phyloP scores from a whole-genome alignment of 1,284 basidiomycete species.

The Mycosarcoma mackinlayi region DNA sequence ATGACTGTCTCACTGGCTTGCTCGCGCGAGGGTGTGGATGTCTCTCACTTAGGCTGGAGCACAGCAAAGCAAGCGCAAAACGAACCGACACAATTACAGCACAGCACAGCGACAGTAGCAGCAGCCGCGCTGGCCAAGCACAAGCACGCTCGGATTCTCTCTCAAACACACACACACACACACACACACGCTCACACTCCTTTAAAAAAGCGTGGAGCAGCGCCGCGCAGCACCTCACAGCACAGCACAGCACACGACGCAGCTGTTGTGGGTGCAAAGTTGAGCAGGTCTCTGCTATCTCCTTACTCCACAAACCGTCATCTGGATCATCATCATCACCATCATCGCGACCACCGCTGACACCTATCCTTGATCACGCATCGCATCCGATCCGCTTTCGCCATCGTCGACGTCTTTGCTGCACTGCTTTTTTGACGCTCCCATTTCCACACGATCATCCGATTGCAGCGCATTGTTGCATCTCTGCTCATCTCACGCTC shows the following conservation, averaged over 20 bases:
- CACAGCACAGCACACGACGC: constrained; percentile 18
- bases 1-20: neutral
- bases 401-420: neutral
- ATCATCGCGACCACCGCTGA: constrained; percentile 8
- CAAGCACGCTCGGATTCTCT: no score
- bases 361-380: constrained; percentile 3
- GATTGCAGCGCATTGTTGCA: neutral
- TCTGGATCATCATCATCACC: constrained; percentile 9
- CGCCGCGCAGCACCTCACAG: constrained; percentile 1
- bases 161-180: constrained; percentile 2
- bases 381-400: neutral
- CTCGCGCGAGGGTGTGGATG: constrained; percentile 12
- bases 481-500: no score
- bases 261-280: no score
- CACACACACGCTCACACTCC: neutral
- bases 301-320: constrained; percentile 20
- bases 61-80: constrained; percentile 3
- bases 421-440: constrained; percentile 2
- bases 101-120: neutral
- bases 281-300: constrained; percentile 16
- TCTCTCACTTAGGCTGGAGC: neutral
- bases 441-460: neutral
- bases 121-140: no score
- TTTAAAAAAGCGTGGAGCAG: neutral
- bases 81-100: neutral